Base-by-base conservation (phyloP, 805 yeast species). In the Ogataea parapolymorpha region DNA sequence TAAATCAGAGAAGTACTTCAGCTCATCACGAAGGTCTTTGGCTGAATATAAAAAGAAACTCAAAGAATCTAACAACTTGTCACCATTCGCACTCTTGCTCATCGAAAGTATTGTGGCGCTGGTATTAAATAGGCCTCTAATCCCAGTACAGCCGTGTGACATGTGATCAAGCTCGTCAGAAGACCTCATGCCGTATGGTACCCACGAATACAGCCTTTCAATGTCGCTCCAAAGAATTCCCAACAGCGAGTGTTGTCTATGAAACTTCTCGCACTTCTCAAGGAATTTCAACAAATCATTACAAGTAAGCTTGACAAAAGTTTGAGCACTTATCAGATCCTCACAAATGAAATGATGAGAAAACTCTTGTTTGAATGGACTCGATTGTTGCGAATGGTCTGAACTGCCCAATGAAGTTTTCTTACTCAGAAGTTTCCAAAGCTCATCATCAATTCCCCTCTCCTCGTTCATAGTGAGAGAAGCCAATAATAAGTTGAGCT, bases 401-500 rank as follows among this genome's bases (percentile, higher is more conserved):
- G 26, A 9, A 11, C n/a, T 15, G 7, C 24, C 30, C 3, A 22
- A 12, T 4, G 13, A 15, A 13, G 13, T 26, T 13, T 13, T 4
- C n/a, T 29, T 29, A 12, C 18, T 17, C 20, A 29, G 15, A 6
- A 15, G 20, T 12, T 16, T 68, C 55, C 35, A 68, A 56, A 22
- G 70, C 70, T 4, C 35, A 10, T 20, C 24, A 32, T 32, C 35
- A 29, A 29, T 29, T 13, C 20, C 17, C 8, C n/a, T 11, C 4
- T 13, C n/a, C 6, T 29, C 32, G 15, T 29, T 29, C 32, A 29
- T 29, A 10, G 15, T 8, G 18, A 29, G 20, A 29, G 32, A 15
- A 6, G n/a, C 15, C 17, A 29, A 7, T 16, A 29, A 15, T 11
- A 16, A 13, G 22, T 29, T 29, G 20, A 15, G 15, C 22, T 29